These are phyloP conservation scores for Neurospora sp. DNA, from an alignment of 495 filamentous ascomycete genomes.

Conservation along the genomic window DNA sequence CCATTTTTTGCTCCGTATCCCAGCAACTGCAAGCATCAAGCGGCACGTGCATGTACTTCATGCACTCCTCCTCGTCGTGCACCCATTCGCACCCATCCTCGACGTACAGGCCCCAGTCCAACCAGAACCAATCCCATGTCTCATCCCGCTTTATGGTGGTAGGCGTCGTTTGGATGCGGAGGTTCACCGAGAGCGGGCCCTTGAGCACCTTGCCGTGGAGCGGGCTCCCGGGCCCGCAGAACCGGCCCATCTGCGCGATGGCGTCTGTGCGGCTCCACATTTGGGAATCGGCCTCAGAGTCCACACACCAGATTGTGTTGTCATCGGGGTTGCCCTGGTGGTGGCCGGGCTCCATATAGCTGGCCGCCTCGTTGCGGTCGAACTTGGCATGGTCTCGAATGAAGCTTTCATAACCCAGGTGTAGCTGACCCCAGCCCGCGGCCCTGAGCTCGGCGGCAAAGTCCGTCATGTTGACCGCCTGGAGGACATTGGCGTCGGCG, in stretches of 20 bases:
- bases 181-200: background rate
- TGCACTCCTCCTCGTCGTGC: background rate
- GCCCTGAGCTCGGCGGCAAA: background rate
- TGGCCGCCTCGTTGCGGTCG: background rate
- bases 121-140: background rate
- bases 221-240: background rate
- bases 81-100: background rate
- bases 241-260: background rate
- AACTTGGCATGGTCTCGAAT: background rate
- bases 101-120: background rate
- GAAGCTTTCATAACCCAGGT: background rate
- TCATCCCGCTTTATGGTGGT: too few relatives aligned
- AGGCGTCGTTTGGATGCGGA: background rate
- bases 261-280: background rate
- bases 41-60: background rate
- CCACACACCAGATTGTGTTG: background rate
- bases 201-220: background rate
- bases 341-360: background rate
- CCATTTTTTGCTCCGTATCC: fast-evolving
- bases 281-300: background rate
- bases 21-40: background rate
- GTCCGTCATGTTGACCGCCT: background rate
- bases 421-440: background rate
- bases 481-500: background rate
- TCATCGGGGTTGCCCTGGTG: background rate